Conservation (phyloP, 1,284 basidiomycete species). For the Ganoderma resinaceum region DNA sequence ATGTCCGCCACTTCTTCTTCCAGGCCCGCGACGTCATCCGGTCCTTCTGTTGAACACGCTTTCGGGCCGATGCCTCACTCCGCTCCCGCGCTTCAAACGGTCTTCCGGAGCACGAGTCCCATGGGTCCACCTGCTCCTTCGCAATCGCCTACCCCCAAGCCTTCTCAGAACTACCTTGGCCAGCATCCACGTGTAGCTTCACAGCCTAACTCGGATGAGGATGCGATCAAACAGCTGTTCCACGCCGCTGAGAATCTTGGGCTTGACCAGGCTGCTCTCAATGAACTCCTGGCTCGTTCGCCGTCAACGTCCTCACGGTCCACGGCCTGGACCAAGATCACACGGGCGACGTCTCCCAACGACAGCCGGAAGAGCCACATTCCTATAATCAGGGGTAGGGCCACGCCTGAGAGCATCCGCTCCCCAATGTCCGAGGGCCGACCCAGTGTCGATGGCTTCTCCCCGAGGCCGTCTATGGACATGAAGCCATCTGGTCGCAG, state of each 20-base stretch:
- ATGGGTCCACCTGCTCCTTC: conserved; percentile 29
- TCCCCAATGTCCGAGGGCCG: conserved; percentile 43
- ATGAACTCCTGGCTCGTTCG: conserved; percentile 73
- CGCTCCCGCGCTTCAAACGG: conserved; percentile 33
- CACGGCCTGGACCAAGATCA: conserved; percentile 52
- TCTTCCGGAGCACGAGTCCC: conserved; percentile 29
- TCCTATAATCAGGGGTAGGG: conserved; percentile 32
- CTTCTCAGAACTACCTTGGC: conserved; percentile 20
- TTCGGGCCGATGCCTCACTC: conserved; percentile 32
- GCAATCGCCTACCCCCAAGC: conserved; percentile 31
- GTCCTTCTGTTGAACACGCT: conserved; percentile 20
- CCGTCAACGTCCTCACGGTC: conserved; percentile 67
- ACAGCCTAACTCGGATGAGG: conserved; percentile 39
- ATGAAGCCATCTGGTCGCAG: conserved; percentile 48
- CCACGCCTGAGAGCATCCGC: conserved; percentile 34
- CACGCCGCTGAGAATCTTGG: conserved; percentile 78
- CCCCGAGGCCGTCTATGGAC: conserved; percentile 40
- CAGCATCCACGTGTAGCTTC: conserved; percentile 10
- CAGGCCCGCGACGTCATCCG: conserved; percentile 16
- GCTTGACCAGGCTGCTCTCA: conserved; percentile 72
- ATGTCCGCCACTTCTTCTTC: conserved; percentile 23
- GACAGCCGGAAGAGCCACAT: conserved; percentile 39
- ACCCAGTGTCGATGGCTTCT: conserved; percentile 44
- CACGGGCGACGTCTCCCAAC: conserved; percentile 51
- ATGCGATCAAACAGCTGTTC: conserved; percentile 72